Base-by-base conservation (phyloP, 495 filamentous ascomycete species). In the Neohortaea acidophila region DNA sequence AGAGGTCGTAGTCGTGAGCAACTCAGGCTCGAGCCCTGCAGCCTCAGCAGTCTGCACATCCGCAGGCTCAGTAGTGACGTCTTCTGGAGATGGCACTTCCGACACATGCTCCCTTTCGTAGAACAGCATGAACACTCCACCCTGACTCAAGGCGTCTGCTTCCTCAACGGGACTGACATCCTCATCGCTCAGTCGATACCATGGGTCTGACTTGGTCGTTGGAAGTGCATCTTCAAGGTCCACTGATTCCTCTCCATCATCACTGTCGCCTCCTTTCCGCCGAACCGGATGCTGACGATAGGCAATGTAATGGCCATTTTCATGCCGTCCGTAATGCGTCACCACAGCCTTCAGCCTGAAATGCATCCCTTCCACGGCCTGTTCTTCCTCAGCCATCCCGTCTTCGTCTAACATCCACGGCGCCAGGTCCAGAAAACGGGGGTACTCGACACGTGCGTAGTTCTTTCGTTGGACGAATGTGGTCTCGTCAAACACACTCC, bases 41-140 rank as follows among this genome's bases (percentile, higher is more conserved):
- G 25, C 11, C 20, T 40, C 26, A 2, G 29, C 24, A 35, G 18
- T 12, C 24, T 19, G 15, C 8, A 8, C 33, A 3, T 8, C 17
- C 13, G 7, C 15, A 15, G 28, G 12, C 4, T 18, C 23, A 12
- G 32, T 21, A 6, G n/a, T 7, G 2, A 9, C 18, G 14, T 31
- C 30, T n/a, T 9, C 13, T 6, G 14, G 17, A 9, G 21, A 21
- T 1, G 22, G 21, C 17, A 4, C 6, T 13, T 6, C 1, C 3
- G 22, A 21, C 15, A n/a, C 7, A 6, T 32, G 29, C 22, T 49
- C 44, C 13, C 47, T 53, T 43, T 97, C 89, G 51, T 96, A 97
- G 59, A 97, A 94, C 7, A 96, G 66, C 87, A 97, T 94, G 51
- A 94, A 96, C 1, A 79, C 87, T 11, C 80, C 84, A n/a, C 75